These are phyloP conservation scores for Phytophthora lateralis DNA, from an alignment of 352 stramenopile genomes.

Conservation along the genomic window DNA sequence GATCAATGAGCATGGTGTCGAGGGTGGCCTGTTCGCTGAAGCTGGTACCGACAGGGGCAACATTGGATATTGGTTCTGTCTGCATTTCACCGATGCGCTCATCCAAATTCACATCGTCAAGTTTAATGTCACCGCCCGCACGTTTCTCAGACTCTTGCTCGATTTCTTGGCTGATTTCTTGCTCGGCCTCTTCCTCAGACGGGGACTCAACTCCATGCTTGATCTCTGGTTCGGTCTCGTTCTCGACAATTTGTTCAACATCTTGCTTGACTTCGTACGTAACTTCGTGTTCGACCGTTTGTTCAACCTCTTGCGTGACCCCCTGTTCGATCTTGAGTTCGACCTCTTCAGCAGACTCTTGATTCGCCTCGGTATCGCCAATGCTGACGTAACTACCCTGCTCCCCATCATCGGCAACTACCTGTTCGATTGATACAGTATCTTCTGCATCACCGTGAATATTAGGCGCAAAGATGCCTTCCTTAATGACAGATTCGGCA, in stretches of 20 bases:
- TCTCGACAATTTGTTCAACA: neutral
- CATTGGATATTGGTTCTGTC: neutral
- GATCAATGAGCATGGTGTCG: neutral
- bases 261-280: neutral
- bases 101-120: neutral
- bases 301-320: slow-evolving; percentile 2
- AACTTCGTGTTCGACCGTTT: neutral
- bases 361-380: neutral
- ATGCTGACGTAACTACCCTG: neutral
- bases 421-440: neutral
- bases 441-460: neutral
- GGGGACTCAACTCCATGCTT: neutral
- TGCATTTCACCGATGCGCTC: neutral
- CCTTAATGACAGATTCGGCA: slow-evolving; percentile 2
- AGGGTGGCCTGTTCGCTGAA: slow-evolving; percentile 1
- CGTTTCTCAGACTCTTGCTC: neutral
- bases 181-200: neutral
- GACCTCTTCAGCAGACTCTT: neutral
- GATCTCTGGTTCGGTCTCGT: neutral
- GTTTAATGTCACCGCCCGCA: neutral
- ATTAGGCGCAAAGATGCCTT: neutral
- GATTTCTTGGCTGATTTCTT: neutral
- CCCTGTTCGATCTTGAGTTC: neutral
- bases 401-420: neutral
- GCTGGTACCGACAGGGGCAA: neutral